phyloP scores from a whole-genome alignment of 2,329 filamentous ascomycete species.

The Trichoderma pleuroti region DNA sequence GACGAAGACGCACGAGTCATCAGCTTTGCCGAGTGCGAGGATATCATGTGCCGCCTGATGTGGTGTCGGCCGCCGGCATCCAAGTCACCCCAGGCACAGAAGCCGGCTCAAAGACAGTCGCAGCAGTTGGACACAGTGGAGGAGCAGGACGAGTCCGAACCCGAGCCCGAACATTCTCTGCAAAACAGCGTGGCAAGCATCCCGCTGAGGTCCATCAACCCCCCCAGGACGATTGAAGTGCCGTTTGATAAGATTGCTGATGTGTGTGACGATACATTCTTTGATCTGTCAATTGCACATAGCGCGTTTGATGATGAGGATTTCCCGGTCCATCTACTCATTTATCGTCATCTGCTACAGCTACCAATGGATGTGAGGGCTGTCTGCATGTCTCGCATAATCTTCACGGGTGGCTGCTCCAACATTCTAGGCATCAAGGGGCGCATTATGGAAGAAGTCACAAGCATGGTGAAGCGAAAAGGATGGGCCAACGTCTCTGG shows the following conservation, averaged over 20 bases:
- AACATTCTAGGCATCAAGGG: slow-evolving; percentile 74
- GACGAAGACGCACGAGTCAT: slow-evolving; percentile 39
- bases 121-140: slow-evolving; percentile 47
- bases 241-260: slow-evolving; percentile 68
- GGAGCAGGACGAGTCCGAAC: slow-evolving; percentile 54
- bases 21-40: slow-evolving; percentile 77
- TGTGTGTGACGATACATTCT: slow-evolving; percentile 72
- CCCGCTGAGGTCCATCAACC: slow-evolving; percentile 44
- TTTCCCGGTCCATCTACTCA: slow-evolving; percentile 68
- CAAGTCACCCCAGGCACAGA: slow-evolving; percentile 27
- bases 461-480: slow-evolving; percentile 58
- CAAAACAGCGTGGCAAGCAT: slow-evolving; percentile 37
- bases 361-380: slow-evolving; percentile 80
- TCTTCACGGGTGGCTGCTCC: slow-evolving; percentile 80
- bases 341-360: slow-evolving; percentile 71
- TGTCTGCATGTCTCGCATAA: slow-evolving; percentile 81
- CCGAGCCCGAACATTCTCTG: slow-evolving; percentile 30
- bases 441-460: slow-evolving; percentile 73
- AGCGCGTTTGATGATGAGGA: slow-evolving; percentile 78
- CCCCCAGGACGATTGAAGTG: slow-evolving; percentile 57
- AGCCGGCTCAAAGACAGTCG: slow-evolving; percentile 37
- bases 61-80: slow-evolving; percentile 60
- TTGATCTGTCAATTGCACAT: slow-evolving; percentile 54
- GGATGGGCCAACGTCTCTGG: slow-evolving; percentile 78
- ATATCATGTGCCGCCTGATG: slow-evolving; percentile 68